Base-by-base conservation (phyloP, 2,329 filamentous ascomycete genomes). In the Knoxdaviesia capensis region DNA sequence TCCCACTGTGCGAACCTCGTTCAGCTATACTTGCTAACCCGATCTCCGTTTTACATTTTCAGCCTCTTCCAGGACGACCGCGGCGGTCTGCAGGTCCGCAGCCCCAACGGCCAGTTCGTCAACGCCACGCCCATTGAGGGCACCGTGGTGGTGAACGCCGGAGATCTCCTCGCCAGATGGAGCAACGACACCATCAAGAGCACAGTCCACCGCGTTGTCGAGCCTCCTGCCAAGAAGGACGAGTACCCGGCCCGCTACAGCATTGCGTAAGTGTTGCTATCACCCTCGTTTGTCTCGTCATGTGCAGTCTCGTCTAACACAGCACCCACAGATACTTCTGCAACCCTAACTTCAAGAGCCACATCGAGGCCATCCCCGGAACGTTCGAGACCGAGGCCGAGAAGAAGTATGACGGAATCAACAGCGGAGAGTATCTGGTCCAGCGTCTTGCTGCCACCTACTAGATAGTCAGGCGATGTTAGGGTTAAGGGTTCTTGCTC, bases 151-250 rank as follows among this genome's bases (percentile, higher is more conserved):
- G 72, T 94, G 48, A 94, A 94, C 53, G 86, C 86, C 0, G 87
- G 86, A 1, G 87, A 94, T 54, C 56, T 94, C 49, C 63, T 94
- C 40, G 79, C 83, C 1, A 68, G 86, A 41, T 94, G 86, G 87
- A 84, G 80, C 48, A 94, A 94, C 53, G 84, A 92, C 53, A 80
- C 73, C 5, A 93, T 94, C 61, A 86, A 81, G 62, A 88, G 81
- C 54, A 94, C 87, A 4, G 74, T 86, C 46, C 87, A 94, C 58
- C 75, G 86, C 7, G 87, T 94, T 1, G 82, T 94, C 5, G 82
- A 94, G 60, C 87, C 87, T 2, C 81, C 83, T 1, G 62, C 65
- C 10, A 67, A 66, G 4, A 63, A 61, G 3, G 68, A 66, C 10
- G 60, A 64, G 35, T 79, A 92, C 56, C 84, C 85, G 1, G 67